Percentiles rank a stretch among this genome's conserved stretches.
Evolutionary conservation across 768 basidiomycete species (phyloP).

Genomic region (Dentipellis fragilis): DNA sequence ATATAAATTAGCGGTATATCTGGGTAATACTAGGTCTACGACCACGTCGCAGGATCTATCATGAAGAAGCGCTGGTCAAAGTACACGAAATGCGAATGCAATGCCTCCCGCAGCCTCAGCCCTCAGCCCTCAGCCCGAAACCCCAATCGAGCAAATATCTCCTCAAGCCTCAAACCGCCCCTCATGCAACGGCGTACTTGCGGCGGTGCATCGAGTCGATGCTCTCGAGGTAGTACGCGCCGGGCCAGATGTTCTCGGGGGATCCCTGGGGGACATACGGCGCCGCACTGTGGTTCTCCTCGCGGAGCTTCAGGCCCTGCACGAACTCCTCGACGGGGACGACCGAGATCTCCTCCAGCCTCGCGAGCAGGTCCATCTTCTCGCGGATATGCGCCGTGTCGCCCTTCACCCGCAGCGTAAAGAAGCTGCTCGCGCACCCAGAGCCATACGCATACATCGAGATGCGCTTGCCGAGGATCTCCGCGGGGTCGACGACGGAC

Average conservation of each 20-base stretch:
- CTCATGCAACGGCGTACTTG: slow-evolving; percentile 43
- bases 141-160: too few relatives aligned
- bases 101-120: background rate
- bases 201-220: slow-evolving; percentile 89
- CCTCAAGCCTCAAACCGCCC: background rate
- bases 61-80: background rate
- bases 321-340: slow-evolving; percentile 90
- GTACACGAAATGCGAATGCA: background rate
- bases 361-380: slow-evolving; percentile 72
- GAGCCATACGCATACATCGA: slow-evolving; percentile 95
- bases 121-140: background rate
- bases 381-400: slow-evolving; percentile 72
- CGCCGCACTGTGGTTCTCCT: slow-evolving; percentile 90
- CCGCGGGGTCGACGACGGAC: slow-evolving; percentile 56
- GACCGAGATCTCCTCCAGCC: slow-evolving; percentile 80
- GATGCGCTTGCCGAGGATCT: slow-evolving; percentile 74
- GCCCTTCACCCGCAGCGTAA: slow-evolving; percentile 77
- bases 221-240: slow-evolving; percentile 84
- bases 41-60: background rate
- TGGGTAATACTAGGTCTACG: too few relatives aligned
- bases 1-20: background rate
- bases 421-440: slow-evolving; percentile 94
- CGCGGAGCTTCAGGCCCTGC: slow-evolving; percentile 73
- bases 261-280: slow-evolving; percentile 80
- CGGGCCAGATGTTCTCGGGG: slow-evolving; percentile 89